Evolutionary conservation across 169 alveolate species (phyloP).

Genomic region (Cyclospora cayetanensis): DNA sequence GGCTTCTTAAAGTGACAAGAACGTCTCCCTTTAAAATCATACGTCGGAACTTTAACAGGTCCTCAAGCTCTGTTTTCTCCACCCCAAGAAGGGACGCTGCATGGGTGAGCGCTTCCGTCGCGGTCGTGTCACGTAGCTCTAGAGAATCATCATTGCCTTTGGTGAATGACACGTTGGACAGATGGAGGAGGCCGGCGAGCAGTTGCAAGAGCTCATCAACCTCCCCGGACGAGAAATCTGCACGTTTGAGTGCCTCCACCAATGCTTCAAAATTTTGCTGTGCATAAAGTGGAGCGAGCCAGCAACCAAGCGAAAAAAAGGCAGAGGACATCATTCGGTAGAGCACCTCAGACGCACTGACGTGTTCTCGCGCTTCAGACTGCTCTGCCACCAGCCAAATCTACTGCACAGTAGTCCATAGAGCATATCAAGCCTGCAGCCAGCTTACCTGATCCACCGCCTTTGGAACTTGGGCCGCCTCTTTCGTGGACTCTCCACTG

Average conservation of each 20-base stretch:
- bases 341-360: too few species aligned
- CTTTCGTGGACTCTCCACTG: neutral
- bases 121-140: neutral
- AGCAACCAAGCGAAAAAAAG: neutral
- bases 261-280: slow-evolving; percentile 42
- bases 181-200: slow-evolving; percentile 60
- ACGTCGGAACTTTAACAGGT: slow-evolving; percentile 12
- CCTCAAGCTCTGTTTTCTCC: neutral
- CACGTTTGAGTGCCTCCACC: slow-evolving; percentile 11
- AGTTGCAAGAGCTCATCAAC: neutral
- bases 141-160: neutral
- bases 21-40: slow-evolving; percentile 5
- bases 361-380: too few species aligned
- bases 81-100: neutral
- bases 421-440: too few species aligned
- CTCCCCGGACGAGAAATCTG: neutral
- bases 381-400: too few species aligned
- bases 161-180: slow-evolving; percentile 21
- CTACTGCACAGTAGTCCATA: too few species aligned
- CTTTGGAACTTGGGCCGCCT: neutral
- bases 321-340: too few species aligned
- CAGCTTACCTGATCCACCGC: neutral
- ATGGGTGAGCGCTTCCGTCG: neutral
- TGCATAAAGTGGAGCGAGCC: neutral
- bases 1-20: neutral